Evolutionary conservation across 768 basidiomycete species (phyloP).

Genomic region (Lentinula guzmanii): DNA sequence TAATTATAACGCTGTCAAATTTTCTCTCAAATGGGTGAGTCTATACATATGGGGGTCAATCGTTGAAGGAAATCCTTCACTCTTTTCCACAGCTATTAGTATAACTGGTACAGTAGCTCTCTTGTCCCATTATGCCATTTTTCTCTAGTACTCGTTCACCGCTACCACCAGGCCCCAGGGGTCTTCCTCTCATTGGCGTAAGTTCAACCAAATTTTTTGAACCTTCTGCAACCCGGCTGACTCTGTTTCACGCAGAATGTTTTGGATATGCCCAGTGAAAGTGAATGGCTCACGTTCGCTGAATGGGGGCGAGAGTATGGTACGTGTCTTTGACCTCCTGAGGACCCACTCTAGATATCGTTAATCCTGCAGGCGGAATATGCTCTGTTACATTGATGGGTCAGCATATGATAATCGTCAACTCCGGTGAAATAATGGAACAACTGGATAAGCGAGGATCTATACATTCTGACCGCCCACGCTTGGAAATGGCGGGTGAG

Average conservation of each 20-base stretch:
- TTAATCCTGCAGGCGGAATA: slow-evolving; percentile 25
- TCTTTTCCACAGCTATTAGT: slow-evolving; percentile 1
- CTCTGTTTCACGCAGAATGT: slow-evolving; percentile 30
- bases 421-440: slow-evolving; percentile 34
- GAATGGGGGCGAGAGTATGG: slow-evolving; percentile 52
- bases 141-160: slow-evolving; percentile 15
- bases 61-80: background rate
- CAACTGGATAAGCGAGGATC: slow-evolving; percentile 42
- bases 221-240: background rate
- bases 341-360: background rate
- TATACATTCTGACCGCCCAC: slow-evolving; percentile 43
- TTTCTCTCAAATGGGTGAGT: background rate
- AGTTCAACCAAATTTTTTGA: slow-evolving; percentile 5
- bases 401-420: slow-evolving; percentile 42
- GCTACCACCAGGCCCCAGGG: slow-evolving; percentile 35
- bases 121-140: slow-evolving; percentile 14
- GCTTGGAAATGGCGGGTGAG: slow-evolving; percentile 45
- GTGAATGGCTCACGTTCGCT: slow-evolving; percentile 43
- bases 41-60: background rate
- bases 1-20: background rate
- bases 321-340: slow-evolving; percentile 12
- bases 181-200: slow-evolving; percentile 36
- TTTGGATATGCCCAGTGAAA: slow-evolving; percentile 34
- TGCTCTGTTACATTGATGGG: slow-evolving; percentile 36
- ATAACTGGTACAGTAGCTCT: background rate